These are phyloP conservation scores for Penicillium coprophilum DNA, from an alignment of 495 filamentous ascomycete species.

Conservation along the genomic window DNA sequence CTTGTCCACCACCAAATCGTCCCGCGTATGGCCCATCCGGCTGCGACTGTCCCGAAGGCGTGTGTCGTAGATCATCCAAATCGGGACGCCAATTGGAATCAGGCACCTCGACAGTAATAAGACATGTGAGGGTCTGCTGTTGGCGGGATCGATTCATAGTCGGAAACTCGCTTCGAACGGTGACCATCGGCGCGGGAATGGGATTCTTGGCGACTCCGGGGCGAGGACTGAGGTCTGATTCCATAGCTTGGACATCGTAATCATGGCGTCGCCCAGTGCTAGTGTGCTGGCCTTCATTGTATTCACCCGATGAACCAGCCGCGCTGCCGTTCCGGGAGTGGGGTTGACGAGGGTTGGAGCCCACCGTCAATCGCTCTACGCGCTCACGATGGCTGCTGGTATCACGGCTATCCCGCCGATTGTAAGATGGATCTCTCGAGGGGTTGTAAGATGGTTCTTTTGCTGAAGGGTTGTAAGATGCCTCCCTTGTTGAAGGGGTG, in stretches of 20 bases:
- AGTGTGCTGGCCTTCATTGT: constrained; percentile 59
- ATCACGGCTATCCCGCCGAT: constrained; percentile 57
- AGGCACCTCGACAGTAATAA: constrained; percentile 92
- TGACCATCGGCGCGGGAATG: constrained; percentile 86
- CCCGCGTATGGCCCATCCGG: constrained; percentile 43
- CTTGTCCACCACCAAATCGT: constrained; percentile 34
- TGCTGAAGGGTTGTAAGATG: constrained; percentile 6
- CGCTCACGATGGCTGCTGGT: constrained; percentile 49
- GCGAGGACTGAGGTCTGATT: constrained; percentile 76
- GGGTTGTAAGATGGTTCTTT: constrained; percentile 9
- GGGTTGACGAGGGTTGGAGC: constrained; percentile 46
- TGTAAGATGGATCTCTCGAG: constrained; percentile 6
- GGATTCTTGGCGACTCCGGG: constrained; percentile 73
- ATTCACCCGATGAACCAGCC: constrained; percentile 72
- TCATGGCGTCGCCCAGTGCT: constrained; percentile 70
- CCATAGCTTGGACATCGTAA: constrained; percentile 96
- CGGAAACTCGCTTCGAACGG: constrained; percentile 93
- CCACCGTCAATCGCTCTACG: constrained; percentile 59
- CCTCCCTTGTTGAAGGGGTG: not conserved
- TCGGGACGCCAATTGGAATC: constrained; percentile 90
- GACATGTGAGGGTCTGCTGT: constrained; percentile 91
- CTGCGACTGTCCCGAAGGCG: constrained; percentile 57
- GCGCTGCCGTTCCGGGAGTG: constrained; percentile 72
- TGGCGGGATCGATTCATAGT: constrained; percentile 89
- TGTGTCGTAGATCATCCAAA: constrained; percentile 73